These are phyloP conservation scores for Aspergillus chevalieri DNA, from an alignment of 2,329 filamentous ascomycete genomes.

Conservation along the genomic window DNA sequence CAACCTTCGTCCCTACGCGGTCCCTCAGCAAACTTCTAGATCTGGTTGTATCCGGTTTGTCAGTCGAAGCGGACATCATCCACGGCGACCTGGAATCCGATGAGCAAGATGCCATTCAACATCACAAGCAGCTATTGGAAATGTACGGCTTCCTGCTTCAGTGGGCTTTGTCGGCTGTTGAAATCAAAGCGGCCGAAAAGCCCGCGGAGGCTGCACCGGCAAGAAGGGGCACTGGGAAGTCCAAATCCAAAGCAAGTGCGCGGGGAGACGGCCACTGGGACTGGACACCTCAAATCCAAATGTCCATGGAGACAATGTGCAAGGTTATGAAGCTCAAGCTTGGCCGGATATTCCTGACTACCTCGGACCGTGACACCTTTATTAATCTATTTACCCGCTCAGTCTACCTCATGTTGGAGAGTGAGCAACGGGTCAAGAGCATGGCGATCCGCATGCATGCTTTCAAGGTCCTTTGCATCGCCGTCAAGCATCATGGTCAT, in stretches of 20 bases:
- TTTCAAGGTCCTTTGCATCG: constrained; percentile 93
- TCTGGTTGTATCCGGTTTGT: constrained; percentile 76
- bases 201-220: constrained; percentile 64
- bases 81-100: constrained; percentile 84
- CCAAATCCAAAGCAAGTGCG: constrained; percentile 60
- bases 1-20: constrained; percentile 69
- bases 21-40: constrained; percentile 90
- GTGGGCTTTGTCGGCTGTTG: constrained; percentile 92
- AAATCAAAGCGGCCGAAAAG: constrained; percentile 89
- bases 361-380: constrained; percentile 92
- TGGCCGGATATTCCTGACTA: constrained; percentile 88
- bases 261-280: constrained; percentile 77
- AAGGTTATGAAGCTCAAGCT: constrained; percentile 92
- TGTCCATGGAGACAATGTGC: constrained; percentile 87
- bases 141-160: constrained; percentile 91
- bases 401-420: constrained; percentile 90
- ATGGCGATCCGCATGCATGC: constrained; percentile 90
- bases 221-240: constrained; percentile 67
- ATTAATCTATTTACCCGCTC: constrained; percentile 86
- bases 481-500: constrained; percentile 95
- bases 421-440: constrained; percentile 83
- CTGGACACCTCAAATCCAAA: constrained; percentile 78
- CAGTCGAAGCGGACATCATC: constrained; percentile 76
- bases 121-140: constrained; percentile 88
- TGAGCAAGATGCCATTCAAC: constrained; percentile 76